These are phyloP conservation scores for Eurotiales sp. DNA, from an alignment of 2,329 filamentous ascomycete genomes.

Conservation along the genomic window DNA sequence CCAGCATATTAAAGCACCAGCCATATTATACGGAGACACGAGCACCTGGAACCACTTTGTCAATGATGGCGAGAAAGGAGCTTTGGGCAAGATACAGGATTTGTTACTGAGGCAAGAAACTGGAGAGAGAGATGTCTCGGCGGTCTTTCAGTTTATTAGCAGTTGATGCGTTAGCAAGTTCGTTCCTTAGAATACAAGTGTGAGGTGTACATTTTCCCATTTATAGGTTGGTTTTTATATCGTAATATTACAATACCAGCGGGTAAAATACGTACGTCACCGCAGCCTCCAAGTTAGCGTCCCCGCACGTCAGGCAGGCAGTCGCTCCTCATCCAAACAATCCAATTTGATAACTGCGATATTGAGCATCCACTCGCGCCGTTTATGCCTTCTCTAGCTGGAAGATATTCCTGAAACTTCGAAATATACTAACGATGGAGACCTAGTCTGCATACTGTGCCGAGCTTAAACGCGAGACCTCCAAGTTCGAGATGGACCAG, in stretches of 20 bases:
- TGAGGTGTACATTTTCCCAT: no score
- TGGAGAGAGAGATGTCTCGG: conserved; percentile 74
- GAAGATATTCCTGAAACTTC: not conserved
- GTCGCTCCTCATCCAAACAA: no score
- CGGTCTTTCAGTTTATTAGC: conserved; percentile 98
- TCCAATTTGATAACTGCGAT: no score
- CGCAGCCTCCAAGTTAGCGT: conserved; percentile 3
- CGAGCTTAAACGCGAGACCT: conserved; percentile 7
- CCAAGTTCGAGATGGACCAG: conserved; percentile 64
- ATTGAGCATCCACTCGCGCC: not conserved
- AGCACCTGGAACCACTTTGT: conserved; percentile 99
- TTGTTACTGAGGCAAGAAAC: conserved; percentile 82
- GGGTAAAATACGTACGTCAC: conserved; percentile 12
- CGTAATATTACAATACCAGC: conserved; percentile 1
- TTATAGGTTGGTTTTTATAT: not conserved
- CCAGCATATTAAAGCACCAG: conserved; percentile 84
- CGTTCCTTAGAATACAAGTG: no score
- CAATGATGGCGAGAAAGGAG: conserved; percentile 65
- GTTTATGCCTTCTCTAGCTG: not conserved
- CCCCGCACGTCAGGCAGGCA: conserved; percentile 5
- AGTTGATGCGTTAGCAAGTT: conserved; percentile 50
- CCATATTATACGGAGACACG: conserved; percentile 95
- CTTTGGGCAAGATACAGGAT: conserved; percentile 81
- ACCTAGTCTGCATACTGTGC: not conserved
- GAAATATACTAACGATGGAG: not conserved